Evolutionary conservation across 1,284 basidiomycete genomes (phyloP).

Genomic region (Chalciporus piperatoides): DNA sequence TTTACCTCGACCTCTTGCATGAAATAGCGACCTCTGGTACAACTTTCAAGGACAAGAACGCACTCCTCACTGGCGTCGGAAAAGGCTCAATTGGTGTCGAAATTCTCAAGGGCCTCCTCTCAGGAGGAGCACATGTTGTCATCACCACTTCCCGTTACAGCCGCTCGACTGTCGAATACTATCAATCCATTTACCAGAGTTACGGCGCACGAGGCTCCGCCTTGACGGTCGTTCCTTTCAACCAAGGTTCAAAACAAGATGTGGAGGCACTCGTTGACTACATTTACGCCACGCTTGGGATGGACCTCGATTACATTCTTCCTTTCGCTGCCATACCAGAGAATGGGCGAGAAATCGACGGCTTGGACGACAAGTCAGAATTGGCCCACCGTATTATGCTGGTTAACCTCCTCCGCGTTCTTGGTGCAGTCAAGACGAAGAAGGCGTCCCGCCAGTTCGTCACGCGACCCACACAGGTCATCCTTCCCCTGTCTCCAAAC

Average conservation of each 20-base stretch:
- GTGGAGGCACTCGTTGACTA: constrained; percentile 97
- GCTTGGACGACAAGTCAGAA: constrained; percentile 95
- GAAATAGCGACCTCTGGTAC: constrained; percentile 98
- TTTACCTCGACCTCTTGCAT: constrained; percentile 93
- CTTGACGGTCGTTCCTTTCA: constrained; percentile 97
- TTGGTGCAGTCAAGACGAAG: constrained; percentile 97
- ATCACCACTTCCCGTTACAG: constrained; percentile 97
- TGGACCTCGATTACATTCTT: constrained; percentile 97
- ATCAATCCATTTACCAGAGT: constrained; percentile 97
- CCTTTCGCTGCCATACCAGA: constrained; percentile 98
- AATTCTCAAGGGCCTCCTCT: constrained; percentile 93
- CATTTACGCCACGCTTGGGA: constrained; percentile 90
- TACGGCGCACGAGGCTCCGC: constrained; percentile 93
- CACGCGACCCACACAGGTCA: constrained; percentile 96
- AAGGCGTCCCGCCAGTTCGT: constrained; percentile 96
- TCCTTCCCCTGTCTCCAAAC: constrained; percentile 95
- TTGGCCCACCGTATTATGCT: constrained; percentile 98
- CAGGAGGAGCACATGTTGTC: constrained; percentile 94
- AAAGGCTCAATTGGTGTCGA: constrained; percentile 98
- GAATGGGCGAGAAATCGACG: constrained; percentile 97
- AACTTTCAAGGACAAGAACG: constrained; percentile 98
- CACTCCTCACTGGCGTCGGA: constrained; percentile 94
- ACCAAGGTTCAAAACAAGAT: constrained; percentile 97
- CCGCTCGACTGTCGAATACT: constrained; percentile 94
- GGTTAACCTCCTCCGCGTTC: constrained; percentile 89